Evolutionary conservation across 2,329 filamentous ascomycete genomes (phyloP), one percentile per base, ranked within the genome.

Genomic region (Verticillium alfalfae): DNA sequence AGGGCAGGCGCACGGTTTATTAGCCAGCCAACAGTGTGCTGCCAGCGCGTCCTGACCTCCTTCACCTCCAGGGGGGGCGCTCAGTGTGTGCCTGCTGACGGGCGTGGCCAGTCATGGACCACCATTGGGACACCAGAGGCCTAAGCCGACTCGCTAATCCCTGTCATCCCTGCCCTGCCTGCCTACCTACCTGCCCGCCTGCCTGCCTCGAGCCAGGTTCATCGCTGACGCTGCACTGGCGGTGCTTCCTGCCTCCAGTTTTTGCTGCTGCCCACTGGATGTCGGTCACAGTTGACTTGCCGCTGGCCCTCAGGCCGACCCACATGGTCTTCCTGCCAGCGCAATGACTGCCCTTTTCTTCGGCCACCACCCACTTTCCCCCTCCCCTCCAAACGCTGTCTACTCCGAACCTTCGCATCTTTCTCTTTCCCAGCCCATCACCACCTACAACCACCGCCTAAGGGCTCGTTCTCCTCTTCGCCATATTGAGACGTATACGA

Each of bases 11-110:
- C 63, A 49, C 57, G 67, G 68, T 31, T 31, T 31, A 66, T 66
- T 68, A 68, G 61, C 63, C 67, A 66, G 69, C 69, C 69, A 70
- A 69, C 67, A 67, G 65, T 65, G 68, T 70, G 70, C 67, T 66
- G 65, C 68, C 67, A 65, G 57, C 61, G 58, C 61, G 60, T 60
- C 62, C 57, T 59, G 62, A n/a, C 36, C 15, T 26, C 31, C 18
- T 49, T 49, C 18, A 31, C 36, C 38, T 22, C 15, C 16, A 12
- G 45, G 36, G 13, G 7, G 22, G 55, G 31, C 12, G 34, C 16
- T 18, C 31, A 18, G 9, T 16, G 45, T 52, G 52, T 59, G 58
- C 60, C 59, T 55, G 56, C 61, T 61, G 63, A 60, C 26, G 57
- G 56, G 63, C 13, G 59, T 52, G 45, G 59, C 34, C 36, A 59